phyloP scores from a whole-genome alignment of 108 stramenopile species.

The Cyclotella distinguenda region DNA sequence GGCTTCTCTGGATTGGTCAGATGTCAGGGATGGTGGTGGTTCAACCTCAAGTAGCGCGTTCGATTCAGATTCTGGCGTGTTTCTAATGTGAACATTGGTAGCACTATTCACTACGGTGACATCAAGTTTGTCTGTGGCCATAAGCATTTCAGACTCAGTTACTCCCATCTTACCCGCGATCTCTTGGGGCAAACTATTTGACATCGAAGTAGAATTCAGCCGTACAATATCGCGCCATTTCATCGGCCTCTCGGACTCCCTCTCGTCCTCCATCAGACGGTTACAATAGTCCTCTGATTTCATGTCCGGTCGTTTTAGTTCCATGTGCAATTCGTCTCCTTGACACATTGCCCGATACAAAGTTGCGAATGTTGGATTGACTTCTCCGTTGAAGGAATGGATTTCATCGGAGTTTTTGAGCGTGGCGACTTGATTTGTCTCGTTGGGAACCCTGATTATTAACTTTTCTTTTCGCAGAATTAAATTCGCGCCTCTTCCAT shows the following conservation, averaged over 20 bases:
- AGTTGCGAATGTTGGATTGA: slow-evolving; percentile 10
- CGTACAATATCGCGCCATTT: too few relatives aligned
- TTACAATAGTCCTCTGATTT: too few relatives aligned
- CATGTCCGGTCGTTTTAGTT: slow-evolving; percentile 3
- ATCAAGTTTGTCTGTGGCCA: too few relatives aligned
- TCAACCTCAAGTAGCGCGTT: too few relatives aligned
- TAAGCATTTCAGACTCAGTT: too few relatives aligned
- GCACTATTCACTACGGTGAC: too few relatives aligned
- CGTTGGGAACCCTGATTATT: background rate
- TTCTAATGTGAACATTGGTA: too few relatives aligned
- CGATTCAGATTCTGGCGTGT: too few relatives aligned
- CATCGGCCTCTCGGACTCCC: background rate
- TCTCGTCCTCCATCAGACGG: slow-evolving; percentile 8
- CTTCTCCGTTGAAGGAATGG: slow-evolving; percentile 7
- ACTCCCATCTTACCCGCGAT: too few relatives aligned
- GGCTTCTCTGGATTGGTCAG: slow-evolving; percentile 4
- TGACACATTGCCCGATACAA: slow-evolving; percentile 21
- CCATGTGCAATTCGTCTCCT: slow-evolving; percentile 14
- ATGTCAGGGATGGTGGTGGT: background rate
- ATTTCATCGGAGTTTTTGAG: slow-evolving; percentile 15
- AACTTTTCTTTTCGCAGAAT: background rate
- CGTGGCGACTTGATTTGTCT: background rate
- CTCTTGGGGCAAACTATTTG: too few relatives aligned
- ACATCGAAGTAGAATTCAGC: too few relatives aligned
- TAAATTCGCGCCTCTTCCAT: too few relatives aligned